phyloP scores from a whole-genome alignment of 306 rosid genomes.

The Vachellia collinsii region DNA sequence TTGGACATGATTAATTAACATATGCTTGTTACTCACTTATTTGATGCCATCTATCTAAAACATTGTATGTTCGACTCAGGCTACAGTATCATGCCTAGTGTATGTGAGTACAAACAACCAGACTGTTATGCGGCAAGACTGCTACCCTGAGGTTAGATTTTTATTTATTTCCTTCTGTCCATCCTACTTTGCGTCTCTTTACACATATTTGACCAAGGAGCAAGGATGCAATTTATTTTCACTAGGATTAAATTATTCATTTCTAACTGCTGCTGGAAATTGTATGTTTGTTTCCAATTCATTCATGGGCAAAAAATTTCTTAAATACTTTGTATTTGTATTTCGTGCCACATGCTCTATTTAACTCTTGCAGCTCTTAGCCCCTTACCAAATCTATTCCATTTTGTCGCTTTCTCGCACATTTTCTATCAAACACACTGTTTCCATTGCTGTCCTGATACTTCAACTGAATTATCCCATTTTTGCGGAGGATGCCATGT shows the following conservation, averaged over 20 bases:
- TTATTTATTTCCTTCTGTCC: constrained; percentile 7
- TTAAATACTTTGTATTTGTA: constrained; percentile 6
- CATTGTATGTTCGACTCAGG: constrained; percentile 49
- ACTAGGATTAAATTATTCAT: not conserved
- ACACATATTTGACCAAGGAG: constrained; percentile 16
- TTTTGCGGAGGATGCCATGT: constrained; percentile 19
- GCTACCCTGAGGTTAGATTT: constrained; percentile 77
- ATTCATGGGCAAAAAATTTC: not conserved
- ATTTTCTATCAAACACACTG: not conserved
- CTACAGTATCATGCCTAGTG: constrained; percentile 73
- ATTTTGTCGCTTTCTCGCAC: constrained; percentile 10
- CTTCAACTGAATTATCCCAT: not conserved
- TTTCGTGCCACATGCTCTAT: not conserved
- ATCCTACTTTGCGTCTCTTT: not conserved
- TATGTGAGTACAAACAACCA: constrained; percentile 58
- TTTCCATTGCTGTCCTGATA: not conserved
- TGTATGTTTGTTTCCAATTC: constrained; percentile 11
- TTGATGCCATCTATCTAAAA: constrained; percentile 6
- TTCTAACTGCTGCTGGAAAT: constrained; percentile 2
- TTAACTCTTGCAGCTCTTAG: constrained; percentile 10
- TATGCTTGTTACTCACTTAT: constrained; percentile 10
- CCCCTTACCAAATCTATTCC: constrained; percentile 21
- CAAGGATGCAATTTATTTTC: not conserved
- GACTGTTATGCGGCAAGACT: constrained; percentile 69
- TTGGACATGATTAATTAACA: constrained; percentile 2